Conservation (phyloP, 2,329 filamentous ascomycete genomes). For the Fusarium udum region DNA sequence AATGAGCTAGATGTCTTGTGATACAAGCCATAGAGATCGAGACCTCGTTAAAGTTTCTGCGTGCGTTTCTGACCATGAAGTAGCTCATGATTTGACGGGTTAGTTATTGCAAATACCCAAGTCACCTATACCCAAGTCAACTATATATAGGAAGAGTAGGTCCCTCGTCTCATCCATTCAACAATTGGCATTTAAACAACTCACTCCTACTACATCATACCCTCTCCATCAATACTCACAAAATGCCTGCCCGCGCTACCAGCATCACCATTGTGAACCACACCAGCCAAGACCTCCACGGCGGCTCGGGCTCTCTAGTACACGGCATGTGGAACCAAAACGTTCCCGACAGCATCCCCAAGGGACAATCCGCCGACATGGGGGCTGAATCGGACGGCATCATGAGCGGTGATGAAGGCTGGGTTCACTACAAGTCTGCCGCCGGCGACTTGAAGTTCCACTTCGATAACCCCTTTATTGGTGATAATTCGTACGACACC, state of each 20-base stretch:
- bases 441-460: neutral
- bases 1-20: neutral
- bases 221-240: neutral
- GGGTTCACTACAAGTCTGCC: rapidly evolving
- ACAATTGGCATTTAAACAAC: neutral
- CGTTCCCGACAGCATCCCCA: neutral
- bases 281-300: neutral
- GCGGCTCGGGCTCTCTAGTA: rapidly evolving
- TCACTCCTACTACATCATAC: neutral
- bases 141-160: neutral
- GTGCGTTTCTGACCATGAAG: rapidly evolving
- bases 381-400: neutral
- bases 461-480: neutral
- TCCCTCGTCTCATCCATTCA: rapidly evolving
- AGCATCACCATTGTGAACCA: neutral
- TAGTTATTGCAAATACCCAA: rapidly evolving
- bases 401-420: neutral
- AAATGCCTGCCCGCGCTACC: neutral
- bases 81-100: rapidly evolving
- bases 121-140: rapidly evolving
- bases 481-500: neutral
- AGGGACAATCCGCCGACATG: neutral
- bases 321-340: neutral
- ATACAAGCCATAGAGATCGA: neutral
- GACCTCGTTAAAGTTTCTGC: neutral